Evolutionary conservation across 2,329 filamentous ascomycete genomes (phyloP).

Genomic region (Dactylellina cionopaga): DNA sequence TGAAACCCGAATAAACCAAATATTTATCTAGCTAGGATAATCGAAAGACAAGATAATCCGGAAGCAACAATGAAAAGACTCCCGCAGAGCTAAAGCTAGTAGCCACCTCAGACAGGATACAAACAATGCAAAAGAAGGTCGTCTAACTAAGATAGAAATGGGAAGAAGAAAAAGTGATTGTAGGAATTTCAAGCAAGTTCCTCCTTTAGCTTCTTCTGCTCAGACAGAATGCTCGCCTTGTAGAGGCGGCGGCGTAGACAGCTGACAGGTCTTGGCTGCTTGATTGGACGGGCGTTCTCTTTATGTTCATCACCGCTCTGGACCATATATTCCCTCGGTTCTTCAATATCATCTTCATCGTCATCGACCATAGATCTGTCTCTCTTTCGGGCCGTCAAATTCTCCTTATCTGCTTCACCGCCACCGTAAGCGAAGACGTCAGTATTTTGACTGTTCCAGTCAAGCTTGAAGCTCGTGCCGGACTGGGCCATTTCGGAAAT

Average conservation of each 20-base stretch:
- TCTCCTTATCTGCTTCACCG: neutral
- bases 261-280: neutral
- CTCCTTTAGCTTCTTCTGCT: too few species aligned
- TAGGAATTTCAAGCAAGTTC: too few species aligned
- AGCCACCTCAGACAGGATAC: neutral
- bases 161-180: too few species aligned
- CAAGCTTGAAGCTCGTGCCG: conserved; percentile 12
- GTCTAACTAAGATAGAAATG: too few species aligned
- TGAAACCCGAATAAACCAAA: too few species aligned
- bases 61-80: too few species aligned
- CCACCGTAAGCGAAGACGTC: neutral
- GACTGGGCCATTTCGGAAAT: conserved; percentile 17
- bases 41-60: too few species aligned
- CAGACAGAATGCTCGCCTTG: too few species aligned
- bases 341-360: neutral
- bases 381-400: neutral
- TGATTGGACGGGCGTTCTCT: conserved; percentile 32
- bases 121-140: too few species aligned
- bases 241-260: neutral
- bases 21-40: too few species aligned
- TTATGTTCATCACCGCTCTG: conserved; percentile 8
- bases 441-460: conserved; percentile 16
- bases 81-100: too few species aligned
- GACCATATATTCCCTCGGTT: neutral
- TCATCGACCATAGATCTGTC: neutral